Conservation (phyloP, 1,139 yeast genomes). For the Candida frijolesensis region DNA sequence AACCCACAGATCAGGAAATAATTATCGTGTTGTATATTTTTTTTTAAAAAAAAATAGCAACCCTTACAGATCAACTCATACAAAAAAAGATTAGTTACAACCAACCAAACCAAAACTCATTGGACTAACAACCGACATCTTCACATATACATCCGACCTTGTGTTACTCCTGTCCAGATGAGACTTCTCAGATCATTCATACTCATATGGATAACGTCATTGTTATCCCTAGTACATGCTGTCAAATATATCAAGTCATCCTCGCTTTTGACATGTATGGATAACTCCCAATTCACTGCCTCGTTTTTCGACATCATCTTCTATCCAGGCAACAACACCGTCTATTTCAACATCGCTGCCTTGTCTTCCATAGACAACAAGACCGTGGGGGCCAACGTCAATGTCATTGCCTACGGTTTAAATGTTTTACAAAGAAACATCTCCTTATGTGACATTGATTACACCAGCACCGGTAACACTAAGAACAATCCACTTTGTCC, state of each 20-base stretch:
- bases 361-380: conserved; percentile 73
- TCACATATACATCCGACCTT: neutral
- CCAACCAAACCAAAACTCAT: no score
- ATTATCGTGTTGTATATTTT: no score
- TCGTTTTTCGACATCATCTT: conserved; percentile 78
- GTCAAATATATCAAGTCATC: conserved; percentile 49
- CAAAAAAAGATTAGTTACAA: no score
- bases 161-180: neutral
- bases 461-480: conserved; percentile 35
- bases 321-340: conserved; percentile 64
- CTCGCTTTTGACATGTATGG: conserved; percentile 94
- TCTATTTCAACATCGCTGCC: conserved; percentile 72
- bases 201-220: conserved; percentile 4
- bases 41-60: no score
- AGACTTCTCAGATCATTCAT: conserved; percentile 4
- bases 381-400: conserved; percentile 65
- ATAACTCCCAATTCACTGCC: conserved; percentile 83
- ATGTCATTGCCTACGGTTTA: conserved; percentile 84
- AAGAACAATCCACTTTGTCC: conserved; percentile 57
- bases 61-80: no score
- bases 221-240: conserved; percentile 21
- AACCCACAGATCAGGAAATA: no score
- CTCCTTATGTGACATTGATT: conserved; percentile 62
- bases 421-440: conserved; percentile 57
- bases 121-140: neutral